Evolutionary conservation across 129 eudicot species (phyloP).

Genomic region (Centaurea solstitialis): DNA sequence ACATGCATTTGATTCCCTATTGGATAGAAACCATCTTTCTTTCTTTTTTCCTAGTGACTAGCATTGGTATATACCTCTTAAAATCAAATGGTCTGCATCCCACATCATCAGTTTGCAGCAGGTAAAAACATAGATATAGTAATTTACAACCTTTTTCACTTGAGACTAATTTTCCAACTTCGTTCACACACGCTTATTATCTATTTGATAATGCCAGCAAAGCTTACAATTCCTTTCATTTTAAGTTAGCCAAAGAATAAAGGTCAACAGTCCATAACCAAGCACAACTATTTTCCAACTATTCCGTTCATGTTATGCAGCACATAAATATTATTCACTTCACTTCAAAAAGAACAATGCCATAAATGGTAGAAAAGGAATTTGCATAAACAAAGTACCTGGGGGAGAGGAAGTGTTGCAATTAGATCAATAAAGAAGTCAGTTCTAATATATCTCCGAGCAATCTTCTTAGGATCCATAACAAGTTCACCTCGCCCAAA

Average conservation of each 20-base stretch:
- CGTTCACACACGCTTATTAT: not conserved
- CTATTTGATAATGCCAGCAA: not conserved
- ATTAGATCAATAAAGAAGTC: slow-evolving; percentile 91
- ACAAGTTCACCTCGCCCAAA: slow-evolving; percentile 99
- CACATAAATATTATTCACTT: not conserved
- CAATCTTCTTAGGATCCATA: slow-evolving; percentile 90
- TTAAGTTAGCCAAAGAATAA: not conserved
- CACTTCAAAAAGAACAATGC: not conserved
- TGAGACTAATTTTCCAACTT: not conserved
- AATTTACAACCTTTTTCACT: not conserved
- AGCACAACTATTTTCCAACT: too few species aligned
- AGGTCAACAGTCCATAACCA: not conserved
- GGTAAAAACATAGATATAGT: not conserved
- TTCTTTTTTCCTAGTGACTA: not conserved
- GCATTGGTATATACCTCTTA: not conserved
- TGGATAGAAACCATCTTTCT: not conserved
- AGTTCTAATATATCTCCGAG: slow-evolving; percentile 69
- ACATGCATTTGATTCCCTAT: not conserved
- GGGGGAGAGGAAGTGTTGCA: slow-evolving; percentile 97
- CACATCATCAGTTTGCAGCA: not conserved
- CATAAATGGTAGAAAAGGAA: not conserved
- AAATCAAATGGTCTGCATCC: not conserved
- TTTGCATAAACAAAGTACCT: slow-evolving; percentile 48
- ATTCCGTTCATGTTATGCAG: not conserved
- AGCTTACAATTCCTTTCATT: not conserved